Conservation (phyloP, 495 filamentous ascomycete species). For the Penicillium coprophilum region DNA sequence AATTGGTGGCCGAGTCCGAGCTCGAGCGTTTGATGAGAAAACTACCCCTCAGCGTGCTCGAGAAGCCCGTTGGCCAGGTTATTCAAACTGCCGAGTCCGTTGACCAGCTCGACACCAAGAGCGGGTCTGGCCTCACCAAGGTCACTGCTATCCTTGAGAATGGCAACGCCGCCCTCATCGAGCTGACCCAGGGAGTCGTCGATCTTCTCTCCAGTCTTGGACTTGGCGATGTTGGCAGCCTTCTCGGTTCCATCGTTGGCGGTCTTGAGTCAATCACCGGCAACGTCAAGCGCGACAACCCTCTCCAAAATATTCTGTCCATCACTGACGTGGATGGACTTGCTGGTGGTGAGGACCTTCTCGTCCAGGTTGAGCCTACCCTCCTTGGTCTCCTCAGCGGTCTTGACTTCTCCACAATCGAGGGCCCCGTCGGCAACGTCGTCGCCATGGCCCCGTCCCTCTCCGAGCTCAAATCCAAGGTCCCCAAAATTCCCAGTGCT, state of each 20-base stretch:
- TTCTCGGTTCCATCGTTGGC: conserved; percentile 23
- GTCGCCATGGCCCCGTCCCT: conserved; percentile 15
- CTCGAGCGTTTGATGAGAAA: conserved; percentile 19
- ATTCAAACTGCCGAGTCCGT: conserved; percentile 19
- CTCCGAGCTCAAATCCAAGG: conserved; percentile 15
- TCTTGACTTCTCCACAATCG: conserved; percentile 18
- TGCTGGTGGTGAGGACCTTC: conserved; percentile 13
- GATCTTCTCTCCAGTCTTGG: conserved; percentile 47
- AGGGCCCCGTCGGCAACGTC: conserved; percentile 22
- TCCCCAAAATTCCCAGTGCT: conserved; percentile 12
- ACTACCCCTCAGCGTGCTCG: conserved; percentile 14
- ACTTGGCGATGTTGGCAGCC: conserved; percentile 69
- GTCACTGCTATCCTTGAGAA: conserved; percentile 18
- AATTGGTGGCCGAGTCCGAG: conserved; percentile 24
- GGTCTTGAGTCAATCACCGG: conserved; percentile 6
- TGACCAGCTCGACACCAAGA: conserved; percentile 10
- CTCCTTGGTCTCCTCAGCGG: conserved; percentile 17
- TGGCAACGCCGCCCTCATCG: conserved; percentile 21
- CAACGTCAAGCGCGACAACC: conserved; percentile 16
- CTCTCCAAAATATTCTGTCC: conserved; percentile 16
- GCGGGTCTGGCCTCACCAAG: conserved; percentile 8
- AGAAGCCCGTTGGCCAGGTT: conserved; percentile 21
- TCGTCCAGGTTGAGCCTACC: conserved; percentile 18
- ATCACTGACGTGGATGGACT: conserved; percentile 18
- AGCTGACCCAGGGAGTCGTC: conserved; percentile 21